phyloP scores from a whole-genome alignment of 352 stramenopile species.

The Globisporangium rhizosaccharum region DNA sequence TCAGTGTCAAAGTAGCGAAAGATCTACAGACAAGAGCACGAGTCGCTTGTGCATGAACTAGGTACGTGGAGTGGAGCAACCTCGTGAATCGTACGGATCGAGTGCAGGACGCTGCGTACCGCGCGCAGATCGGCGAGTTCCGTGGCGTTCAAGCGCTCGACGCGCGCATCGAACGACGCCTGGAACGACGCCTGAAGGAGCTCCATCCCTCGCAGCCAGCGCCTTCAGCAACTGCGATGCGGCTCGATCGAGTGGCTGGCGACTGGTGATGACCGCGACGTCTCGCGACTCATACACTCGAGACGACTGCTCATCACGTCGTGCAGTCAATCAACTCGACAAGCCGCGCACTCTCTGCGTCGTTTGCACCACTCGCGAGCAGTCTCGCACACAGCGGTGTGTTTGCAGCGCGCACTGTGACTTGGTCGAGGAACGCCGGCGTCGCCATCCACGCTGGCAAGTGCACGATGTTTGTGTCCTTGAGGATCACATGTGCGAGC shows the following conservation, averaged over 20 bases:
- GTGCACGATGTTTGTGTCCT: slow-evolving; percentile 7
- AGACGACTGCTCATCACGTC: background rate
- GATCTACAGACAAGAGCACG: slow-evolving; percentile 26
- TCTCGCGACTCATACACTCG: background rate
- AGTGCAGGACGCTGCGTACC: slow-evolving; percentile 15
- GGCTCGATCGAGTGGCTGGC: background rate
- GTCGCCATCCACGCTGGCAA: slow-evolving; percentile 14
- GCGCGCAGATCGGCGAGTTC: slow-evolving; percentile 49
- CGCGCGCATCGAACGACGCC: slow-evolving; percentile 52
- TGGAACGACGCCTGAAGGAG: slow-evolving; percentile 62
- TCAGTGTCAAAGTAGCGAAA: slow-evolving; percentile 76
- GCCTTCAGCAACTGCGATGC: background rate
- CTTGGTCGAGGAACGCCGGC: slow-evolving; percentile 4
- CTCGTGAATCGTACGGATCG: no score
- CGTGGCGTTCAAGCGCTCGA: slow-evolving; percentile 38
- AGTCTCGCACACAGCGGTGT: slow-evolving; percentile 10
- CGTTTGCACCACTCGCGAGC: background rate
- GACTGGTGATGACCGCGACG: background rate
- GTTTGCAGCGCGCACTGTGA: slow-evolving; percentile 6
- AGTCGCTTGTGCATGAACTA: background rate
- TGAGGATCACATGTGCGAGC: slow-evolving; percentile 9
- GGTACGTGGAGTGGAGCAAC: background rate
- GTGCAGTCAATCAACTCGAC: background rate
- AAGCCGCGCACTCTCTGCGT: background rate
- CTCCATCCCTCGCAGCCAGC: slow-evolving; percentile 28